phyloP scores from a whole-genome alignment of 108 stramenopile species.

The Aurantiochytrium sp. region DNA sequence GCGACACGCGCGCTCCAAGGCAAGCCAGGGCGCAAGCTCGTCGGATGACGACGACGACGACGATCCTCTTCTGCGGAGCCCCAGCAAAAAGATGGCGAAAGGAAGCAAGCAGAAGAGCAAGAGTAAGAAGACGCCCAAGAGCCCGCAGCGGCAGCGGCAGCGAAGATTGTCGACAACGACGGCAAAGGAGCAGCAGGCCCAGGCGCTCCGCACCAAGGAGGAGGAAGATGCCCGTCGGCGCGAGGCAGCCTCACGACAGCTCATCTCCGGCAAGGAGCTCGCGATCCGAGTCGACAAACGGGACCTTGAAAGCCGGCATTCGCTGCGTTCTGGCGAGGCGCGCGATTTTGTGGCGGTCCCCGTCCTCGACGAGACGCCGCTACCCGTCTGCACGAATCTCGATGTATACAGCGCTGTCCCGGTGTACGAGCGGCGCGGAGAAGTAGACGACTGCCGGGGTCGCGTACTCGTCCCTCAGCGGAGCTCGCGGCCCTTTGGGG shows the following conservation, averaged over 20 bases:
- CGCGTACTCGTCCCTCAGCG: background rate
- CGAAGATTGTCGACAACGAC: background rate
- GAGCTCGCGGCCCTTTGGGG: background rate
- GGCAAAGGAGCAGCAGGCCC: background rate
- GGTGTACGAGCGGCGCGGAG: background rate
- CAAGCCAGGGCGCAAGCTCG: too few species aligned
- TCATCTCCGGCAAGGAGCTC: background rate
- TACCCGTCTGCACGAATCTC: background rate
- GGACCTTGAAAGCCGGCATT: background rate
- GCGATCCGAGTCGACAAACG: background rate
- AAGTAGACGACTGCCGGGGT: background rate
- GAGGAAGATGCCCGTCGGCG: background rate
- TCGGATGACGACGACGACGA: too few species aligned
- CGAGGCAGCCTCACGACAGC: background rate
- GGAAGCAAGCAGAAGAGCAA: too few species aligned
- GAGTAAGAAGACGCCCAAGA: background rate
- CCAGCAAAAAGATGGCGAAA: too few species aligned
- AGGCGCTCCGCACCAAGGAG: background rate
- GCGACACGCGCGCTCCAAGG: too few species aligned
- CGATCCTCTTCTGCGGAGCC: too few species aligned
- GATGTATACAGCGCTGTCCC: background rate
- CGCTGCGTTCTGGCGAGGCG: background rate
- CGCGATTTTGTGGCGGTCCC: background rate
- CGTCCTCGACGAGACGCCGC: background rate
- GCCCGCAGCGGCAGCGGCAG: too few species aligned